Conservation (phyloP, 306 rosid species). For the Cucumis melo region DNA sequence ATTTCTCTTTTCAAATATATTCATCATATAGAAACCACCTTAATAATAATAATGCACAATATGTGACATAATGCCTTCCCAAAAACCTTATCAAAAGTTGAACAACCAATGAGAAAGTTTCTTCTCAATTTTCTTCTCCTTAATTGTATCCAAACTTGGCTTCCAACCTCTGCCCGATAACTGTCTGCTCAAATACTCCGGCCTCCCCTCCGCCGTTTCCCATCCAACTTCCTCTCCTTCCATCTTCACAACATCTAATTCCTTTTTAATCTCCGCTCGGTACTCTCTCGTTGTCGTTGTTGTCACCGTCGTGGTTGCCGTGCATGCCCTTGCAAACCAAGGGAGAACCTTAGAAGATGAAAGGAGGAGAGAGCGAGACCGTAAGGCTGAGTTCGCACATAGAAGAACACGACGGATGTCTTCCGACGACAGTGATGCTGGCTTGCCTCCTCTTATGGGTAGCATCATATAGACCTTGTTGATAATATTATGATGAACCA, state of each 20-base stretch:
- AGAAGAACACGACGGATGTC: constrained; percentile 33
- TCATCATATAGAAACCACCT: not conserved
- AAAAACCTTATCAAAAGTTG: not conserved
- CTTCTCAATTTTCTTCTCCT: constrained; percentile 50
- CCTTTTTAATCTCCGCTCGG: not conserved
- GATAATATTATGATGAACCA: not conserved
- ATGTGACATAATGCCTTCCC: not conserved
- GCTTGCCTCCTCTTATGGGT: constrained; percentile 66
- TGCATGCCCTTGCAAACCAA: constrained; percentile 35
- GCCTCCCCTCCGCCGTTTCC: constrained; percentile 33
- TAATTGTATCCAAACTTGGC: constrained; percentile 72
- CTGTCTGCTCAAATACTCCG: constrained; percentile 59
- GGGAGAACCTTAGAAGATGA: constrained; percentile 40
- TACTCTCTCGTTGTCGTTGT: not conserved
- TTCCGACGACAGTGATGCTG: constrained; percentile 26
- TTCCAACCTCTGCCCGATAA: constrained; percentile 78
- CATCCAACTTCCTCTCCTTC: constrained; percentile 9
- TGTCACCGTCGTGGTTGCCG: not conserved
- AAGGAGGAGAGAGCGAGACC: constrained; percentile 17
- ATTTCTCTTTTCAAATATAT: not conserved
- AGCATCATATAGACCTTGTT: constrained; percentile 42
- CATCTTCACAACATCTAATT: not conserved
- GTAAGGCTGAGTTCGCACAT: constrained; percentile 20
- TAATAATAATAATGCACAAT: not conserved
- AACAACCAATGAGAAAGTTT: constrained; percentile 36